Evolutionary conservation across 2,329 filamentous ascomycete species (phyloP).

Genomic region (Chaetoscypha palmicola): DNA sequence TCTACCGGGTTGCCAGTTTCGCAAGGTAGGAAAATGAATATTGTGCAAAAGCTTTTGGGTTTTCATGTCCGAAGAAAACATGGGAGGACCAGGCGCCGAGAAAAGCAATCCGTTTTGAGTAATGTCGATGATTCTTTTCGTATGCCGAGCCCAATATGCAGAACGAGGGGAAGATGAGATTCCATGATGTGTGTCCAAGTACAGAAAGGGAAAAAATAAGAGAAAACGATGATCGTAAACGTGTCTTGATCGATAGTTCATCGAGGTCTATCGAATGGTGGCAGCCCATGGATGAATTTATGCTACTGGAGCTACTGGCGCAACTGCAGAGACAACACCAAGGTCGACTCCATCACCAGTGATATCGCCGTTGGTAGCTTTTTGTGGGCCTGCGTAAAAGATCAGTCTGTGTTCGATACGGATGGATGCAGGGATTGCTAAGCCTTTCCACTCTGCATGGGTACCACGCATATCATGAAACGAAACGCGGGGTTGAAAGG

Average conservation of each 20-base stretch:
- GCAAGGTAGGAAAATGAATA: slow-evolving; percentile 30
- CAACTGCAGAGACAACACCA: slow-evolving; percentile 34
- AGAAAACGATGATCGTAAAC: slow-evolving; percentile 27
- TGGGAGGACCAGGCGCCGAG: slow-evolving; percentile 30
- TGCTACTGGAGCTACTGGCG: slow-evolving; percentile 40
- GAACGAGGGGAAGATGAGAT: slow-evolving; percentile 24
- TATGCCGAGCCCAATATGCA: slow-evolving; percentile 27
- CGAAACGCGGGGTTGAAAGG: slow-evolving; percentile 4
- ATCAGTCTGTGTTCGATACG: slow-evolving; percentile 1
- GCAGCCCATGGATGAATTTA: slow-evolving; percentile 26
- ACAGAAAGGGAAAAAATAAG: slow-evolving; percentile 21
- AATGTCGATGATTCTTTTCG: slow-evolving; percentile 19
- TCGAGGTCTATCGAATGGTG: slow-evolving; percentile 28
- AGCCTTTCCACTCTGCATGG: neutral
- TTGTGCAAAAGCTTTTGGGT: slow-evolving; percentile 27
- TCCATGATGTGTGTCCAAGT: slow-evolving; percentile 27
- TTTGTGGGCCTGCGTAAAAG: slow-evolving; percentile 58
- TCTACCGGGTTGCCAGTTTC: slow-evolving; percentile 31
- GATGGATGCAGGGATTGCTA: neutral
- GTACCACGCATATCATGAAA: neutral
- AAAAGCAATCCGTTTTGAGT: slow-evolving; percentile 24
- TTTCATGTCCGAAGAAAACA: slow-evolving; percentile 23
- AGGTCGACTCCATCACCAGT: slow-evolving; percentile 21
- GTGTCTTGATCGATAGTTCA: slow-evolving; percentile 28
- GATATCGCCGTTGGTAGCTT: slow-evolving; percentile 47